Conservation (phyloP, 2,329 filamentous ascomycete genomes). For the Fusarium pseudonygamai region DNA sequence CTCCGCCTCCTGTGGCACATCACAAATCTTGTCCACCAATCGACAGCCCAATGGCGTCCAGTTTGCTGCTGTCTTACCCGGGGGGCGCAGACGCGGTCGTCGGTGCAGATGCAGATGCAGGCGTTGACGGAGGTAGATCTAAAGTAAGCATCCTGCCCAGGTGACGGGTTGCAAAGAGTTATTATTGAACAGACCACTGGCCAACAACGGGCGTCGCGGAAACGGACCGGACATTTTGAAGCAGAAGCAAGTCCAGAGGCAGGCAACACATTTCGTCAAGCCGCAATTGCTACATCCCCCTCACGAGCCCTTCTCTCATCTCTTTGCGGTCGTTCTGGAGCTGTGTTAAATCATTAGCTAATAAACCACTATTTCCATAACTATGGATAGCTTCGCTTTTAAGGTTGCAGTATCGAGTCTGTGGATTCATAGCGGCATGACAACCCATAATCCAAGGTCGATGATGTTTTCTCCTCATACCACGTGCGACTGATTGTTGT, state of each 20-base stretch:
- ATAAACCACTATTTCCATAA: background rate
- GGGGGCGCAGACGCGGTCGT: constrained; percentile 4
- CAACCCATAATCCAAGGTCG: background rate
- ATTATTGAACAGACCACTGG: constrained; percentile 15
- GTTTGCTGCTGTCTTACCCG: constrained; percentile 25
- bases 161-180: background rate
- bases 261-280: constrained; percentile 8
- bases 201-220: constrained; percentile 41
- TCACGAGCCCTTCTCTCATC: background rate
- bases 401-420: background rate
- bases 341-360: background rate
- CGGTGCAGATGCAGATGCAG: background rate
- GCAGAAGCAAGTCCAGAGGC: background rate
- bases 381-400: background rate
- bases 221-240: constrained; percentile 33
- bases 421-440: background rate
- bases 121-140: constrained; percentile 3
- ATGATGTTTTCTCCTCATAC: background rate
- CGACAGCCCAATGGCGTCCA: constrained; percentile 18
- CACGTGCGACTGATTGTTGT: background rate
- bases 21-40: constrained; percentile 21
- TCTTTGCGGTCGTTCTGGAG: background rate
- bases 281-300: constrained; percentile 1
- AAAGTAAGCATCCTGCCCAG: constrained; percentile 13
- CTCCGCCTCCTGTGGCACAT: constrained; percentile 32